phyloP scores from a whole-genome alignment of 2,329 filamentous ascomycete genomes.

The Fusarium tuaranense region DNA sequence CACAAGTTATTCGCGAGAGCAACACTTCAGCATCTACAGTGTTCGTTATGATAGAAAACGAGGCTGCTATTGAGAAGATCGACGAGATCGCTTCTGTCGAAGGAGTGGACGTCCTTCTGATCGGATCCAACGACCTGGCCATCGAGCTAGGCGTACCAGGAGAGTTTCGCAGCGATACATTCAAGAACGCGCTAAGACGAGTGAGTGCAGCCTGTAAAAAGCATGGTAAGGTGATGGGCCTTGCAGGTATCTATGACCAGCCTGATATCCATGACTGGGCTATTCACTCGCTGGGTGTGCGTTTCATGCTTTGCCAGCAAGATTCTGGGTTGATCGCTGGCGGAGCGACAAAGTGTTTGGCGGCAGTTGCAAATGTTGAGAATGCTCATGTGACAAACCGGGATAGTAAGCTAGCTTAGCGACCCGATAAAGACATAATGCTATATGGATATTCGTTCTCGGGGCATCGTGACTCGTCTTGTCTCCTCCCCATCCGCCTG shows the following conservation, averaged over 20 bases:
- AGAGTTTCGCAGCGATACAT: conserved; percentile 18
- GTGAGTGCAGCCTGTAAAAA: conserved; percentile 23
- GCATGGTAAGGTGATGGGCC: conserved; percentile 22
- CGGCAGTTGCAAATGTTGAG: background rate
- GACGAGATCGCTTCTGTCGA: conserved; percentile 47
- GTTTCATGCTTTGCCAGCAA: conserved; percentile 24
- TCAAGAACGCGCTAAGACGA: conserved; percentile 9
- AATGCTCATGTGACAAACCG: conserved; percentile 4
- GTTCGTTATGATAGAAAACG: conserved; percentile 45
- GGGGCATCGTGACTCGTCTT: background rate
- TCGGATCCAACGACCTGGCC: conserved; percentile 48
- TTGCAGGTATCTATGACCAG: conserved; percentile 26
- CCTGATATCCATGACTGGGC: conserved; percentile 24
- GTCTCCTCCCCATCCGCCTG: background rate
- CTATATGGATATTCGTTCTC: background rate
- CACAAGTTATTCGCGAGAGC: conserved; percentile 5
- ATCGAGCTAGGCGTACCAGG: conserved; percentile 24
- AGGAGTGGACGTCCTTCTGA: conserved; percentile 47
- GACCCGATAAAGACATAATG: background rate
- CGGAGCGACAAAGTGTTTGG: conserved; percentile 1
- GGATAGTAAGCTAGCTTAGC: conserved; percentile 5
- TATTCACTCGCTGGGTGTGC: conserved; percentile 17
- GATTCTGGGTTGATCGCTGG: conserved; percentile 21
- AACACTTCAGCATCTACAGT: conserved; percentile 40
- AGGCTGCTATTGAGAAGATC: conserved; percentile 36